phyloP scores from a whole-genome alignment of 208 protist genomes.

The Leishmania lainsoni region DNA sequence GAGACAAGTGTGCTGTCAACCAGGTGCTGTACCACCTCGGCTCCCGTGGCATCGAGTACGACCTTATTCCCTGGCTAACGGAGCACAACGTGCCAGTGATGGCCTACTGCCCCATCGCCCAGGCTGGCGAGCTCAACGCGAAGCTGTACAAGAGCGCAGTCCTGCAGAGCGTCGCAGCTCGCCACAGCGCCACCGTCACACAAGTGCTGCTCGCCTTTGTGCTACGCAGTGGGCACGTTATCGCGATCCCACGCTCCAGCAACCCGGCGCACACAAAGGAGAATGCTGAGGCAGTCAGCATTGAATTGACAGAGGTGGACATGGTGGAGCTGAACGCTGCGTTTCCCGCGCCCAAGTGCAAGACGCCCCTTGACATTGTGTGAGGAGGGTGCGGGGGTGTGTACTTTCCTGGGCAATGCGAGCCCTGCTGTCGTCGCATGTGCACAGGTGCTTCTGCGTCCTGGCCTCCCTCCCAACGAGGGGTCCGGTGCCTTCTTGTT shows the following conservation, averaged over 20 bases:
- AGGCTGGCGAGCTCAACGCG: slow-evolving; percentile 57
- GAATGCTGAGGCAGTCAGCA: slow-evolving; percentile 58
- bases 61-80: slow-evolving; percentile 59
- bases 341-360: slow-evolving; percentile 41
- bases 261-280: slow-evolving; percentile 56
- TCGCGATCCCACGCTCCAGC: slow-evolving; percentile 65
- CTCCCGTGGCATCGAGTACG: slow-evolving; percentile 71
- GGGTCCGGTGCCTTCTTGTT: background rate
- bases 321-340: slow-evolving; percentile 28
- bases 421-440: background rate
- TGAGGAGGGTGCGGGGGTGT: background rate
- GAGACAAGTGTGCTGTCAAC: slow-evolving; percentile 67
- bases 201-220: slow-evolving; percentile 48
- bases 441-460: background rate
- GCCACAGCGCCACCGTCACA: slow-evolving; percentile 35
- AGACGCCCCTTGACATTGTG: slow-evolving; percentile 42
- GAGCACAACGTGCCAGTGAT: slow-evolving; percentile 63
- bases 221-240: slow-evolving; percentile 34
- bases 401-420: background rate
- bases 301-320: slow-evolving; percentile 42
- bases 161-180: slow-evolving; percentile 38
- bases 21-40: slow-evolving; percentile 87
- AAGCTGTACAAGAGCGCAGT: slow-evolving; percentile 48
- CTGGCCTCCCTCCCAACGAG: background rate
- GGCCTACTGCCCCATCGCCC: slow-evolving; percentile 81